Base-by-base conservation (phyloP, 139 green algal species). In the Astrephomene gubernaculifera region DNA sequence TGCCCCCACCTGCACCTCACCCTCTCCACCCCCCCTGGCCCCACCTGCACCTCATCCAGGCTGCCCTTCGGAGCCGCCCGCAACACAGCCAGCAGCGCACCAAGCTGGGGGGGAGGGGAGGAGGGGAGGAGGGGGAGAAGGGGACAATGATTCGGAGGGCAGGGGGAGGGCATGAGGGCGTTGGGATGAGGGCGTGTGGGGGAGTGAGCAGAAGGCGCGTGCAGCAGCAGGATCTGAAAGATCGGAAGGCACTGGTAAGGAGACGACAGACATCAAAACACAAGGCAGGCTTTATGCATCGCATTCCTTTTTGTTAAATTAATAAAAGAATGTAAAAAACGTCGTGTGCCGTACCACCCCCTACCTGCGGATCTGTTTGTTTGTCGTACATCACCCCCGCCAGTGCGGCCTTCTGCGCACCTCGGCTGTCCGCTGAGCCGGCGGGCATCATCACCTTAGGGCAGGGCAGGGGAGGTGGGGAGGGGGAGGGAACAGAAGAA, bases 371-470 rank as follows among this genome's bases (percentile, higher is more conserved):
- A n/a, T 83, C 76, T 29, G 76, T 85, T 38, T 83, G 70, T 82
- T 95, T 96, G 81, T 96, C 93, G 67, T 98, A 93, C 64, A 97
- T 41, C 27, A 98, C 90, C 33, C 95, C 94, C 22, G 96, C 94
- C 57, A 98, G 88, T 6, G 91, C 92, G 14, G 93, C 68, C 90
- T 97, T 97, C 88, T 97, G 94, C 3, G 87, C 60, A 22, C 88
- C 94, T 0, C 95, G 85, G 33, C 75, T 82, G 9, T 70, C 89
- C 2, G 85, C 90, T 29, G 95, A 91, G 1, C 91, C 92, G 2
- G 71, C 17, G 3, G 95, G 95, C 89, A 97, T 95, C 91, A 96
- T 96, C 67, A 96, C 93, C 94, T 85, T n/a, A n/a, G 61, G 4
- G 0, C 45, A 36, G 9, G 33, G 6, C 38, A 25, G 25, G 74